A percentile compares a stretch with the other conserved stretches of the same genome.
Conservation (phyloP, 177 flowering plant species). For the Vitis hybrid region DNA sequence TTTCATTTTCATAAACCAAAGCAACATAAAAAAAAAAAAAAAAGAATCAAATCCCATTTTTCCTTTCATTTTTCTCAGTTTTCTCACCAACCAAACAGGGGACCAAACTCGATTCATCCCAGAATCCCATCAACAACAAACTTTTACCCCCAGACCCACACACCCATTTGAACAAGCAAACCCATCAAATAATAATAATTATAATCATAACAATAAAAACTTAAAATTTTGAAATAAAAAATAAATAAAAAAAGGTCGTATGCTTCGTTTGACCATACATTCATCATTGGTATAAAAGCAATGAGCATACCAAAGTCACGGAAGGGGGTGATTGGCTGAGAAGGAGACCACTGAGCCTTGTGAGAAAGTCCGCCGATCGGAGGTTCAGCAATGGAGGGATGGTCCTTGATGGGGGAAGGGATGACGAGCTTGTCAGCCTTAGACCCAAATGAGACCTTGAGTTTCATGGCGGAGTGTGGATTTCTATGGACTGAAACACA, state of each 20-base stretch:
- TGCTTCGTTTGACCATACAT: neutral
- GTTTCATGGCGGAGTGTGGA: conserved; percentile 33
- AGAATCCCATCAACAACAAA: too few relatives aligned
- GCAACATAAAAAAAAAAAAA: too few relatives aligned
- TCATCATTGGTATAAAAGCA: neutral
- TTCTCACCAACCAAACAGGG: too few relatives aligned
- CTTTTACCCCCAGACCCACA: too few relatives aligned
- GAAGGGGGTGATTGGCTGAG: conserved; percentile 5
- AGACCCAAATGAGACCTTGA: conserved; percentile 21
- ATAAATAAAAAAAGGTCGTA: neutral
- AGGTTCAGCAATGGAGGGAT: conserved; percentile 13
- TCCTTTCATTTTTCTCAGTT: too few relatives aligned
- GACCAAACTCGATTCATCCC: too few relatives aligned
- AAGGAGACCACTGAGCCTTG: conserved; percentile 17
- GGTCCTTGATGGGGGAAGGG: conserved; percentile 36
- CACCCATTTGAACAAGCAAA: too few relatives aligned
- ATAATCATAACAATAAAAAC: neutral
- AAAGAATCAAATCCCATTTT: too few relatives aligned
- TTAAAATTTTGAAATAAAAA: neutral
- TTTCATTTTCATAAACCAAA: too few relatives aligned
- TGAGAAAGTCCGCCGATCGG: conserved; percentile 10
- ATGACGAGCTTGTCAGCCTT: conserved; percentile 25
- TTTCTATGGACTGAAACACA: conserved; percentile 36
- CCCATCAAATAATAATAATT: too few relatives aligned
- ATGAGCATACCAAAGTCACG: conserved; percentile 30